Percentiles rank a stretch among this genome's conserved stretches.
These are phyloP conservation scores for Pythium aphanidermatum DNA, from an alignment of 352 stramenopile genomes.

Conservation along the genomic window DNA sequence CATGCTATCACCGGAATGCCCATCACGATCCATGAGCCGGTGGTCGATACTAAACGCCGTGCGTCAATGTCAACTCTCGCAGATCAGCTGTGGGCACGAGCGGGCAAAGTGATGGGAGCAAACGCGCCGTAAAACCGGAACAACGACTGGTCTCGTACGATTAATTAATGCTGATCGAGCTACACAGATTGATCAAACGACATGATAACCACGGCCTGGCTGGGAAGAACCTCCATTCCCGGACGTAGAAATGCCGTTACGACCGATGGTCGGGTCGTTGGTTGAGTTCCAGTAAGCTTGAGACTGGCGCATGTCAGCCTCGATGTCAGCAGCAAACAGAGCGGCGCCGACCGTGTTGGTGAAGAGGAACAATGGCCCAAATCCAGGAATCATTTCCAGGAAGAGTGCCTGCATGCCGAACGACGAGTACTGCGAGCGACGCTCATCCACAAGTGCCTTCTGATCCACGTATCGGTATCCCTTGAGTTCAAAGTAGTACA, in stretches of 20 bases:
- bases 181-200: no score
- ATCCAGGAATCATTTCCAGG: conserved; percentile 64
- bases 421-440: conserved; percentile 47
- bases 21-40: neutral
- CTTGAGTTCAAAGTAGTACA: conserved; percentile 76
- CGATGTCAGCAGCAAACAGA: conserved; percentile 57
- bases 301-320: conserved; percentile 26
- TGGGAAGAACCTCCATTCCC: no score
- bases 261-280: neutral
- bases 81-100: no score
- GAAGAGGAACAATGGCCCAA: conserved; percentile 62
- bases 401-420: conserved; percentile 72
- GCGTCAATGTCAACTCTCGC: conserved; percentile 7
- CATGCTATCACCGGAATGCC: neutral
- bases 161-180: no score
- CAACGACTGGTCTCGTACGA: no score
- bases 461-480: conserved; percentile 52
- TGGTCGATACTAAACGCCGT: neutral
- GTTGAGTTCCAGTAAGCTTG: conserved; percentile 6
- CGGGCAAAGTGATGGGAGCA: no score
- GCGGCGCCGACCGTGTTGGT: conserved; percentile 67
- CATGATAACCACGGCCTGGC: neutral
- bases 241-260: no score
- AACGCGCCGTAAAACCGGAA: no score
- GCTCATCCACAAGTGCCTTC: conserved; percentile 36